phyloP scores from a whole-genome alignment of 768 basidiomycete genomes.

The Agrocybe pediades region DNA sequence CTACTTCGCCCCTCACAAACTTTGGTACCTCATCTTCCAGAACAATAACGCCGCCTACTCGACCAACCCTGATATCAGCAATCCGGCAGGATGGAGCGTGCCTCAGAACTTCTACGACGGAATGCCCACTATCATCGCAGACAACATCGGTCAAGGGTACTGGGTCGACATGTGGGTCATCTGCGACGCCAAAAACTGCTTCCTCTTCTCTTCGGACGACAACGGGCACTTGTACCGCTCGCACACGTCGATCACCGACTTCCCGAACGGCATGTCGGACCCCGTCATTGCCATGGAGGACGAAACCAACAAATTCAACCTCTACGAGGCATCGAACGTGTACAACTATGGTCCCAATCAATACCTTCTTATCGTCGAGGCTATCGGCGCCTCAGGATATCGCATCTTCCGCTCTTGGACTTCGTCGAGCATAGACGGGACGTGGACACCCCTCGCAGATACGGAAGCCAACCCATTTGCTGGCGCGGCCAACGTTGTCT shows the following conservation, averaged over 20 bases:
- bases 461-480: slow-evolving; percentile 19
- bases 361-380: slow-evolving; percentile 20
- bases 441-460: slow-evolving; percentile 11
- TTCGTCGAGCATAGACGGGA: slow-evolving; percentile 9
- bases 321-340: slow-evolving; percentile 21
- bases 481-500: slow-evolving; percentile 16
- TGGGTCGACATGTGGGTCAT: slow-evolving; percentile 27
- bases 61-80: slow-evolving; percentile 19
- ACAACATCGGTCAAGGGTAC: slow-evolving; percentile 17
- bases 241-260: slow-evolving; percentile 17
- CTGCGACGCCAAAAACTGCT: slow-evolving; percentile 19
- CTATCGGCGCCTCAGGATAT: slow-evolving; percentile 14
- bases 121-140: slow-evolving; percentile 12
- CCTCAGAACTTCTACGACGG: slow-evolving; percentile 14
- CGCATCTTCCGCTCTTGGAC: slow-evolving; percentile 20
- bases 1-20: slow-evolving; percentile 19
- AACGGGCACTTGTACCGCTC: slow-evolving; percentile 24
- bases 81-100: slow-evolving; percentile 17
- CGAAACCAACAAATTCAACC: slow-evolving; percentile 8
- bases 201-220: slow-evolving; percentile 24
- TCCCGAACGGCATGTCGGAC: slow-evolving; percentile 18
- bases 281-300: slow-evolving; percentile 21
- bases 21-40: slow-evolving; percentile 23
- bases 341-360: slow-evolving; percentile 8
- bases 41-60: slow-evolving; percentile 19